Evolutionary conservation across 1,284 basidiomycete species (phyloP), one percentile per base, ranked within the genome.

Genomic region (Irpex sp.): DNA sequence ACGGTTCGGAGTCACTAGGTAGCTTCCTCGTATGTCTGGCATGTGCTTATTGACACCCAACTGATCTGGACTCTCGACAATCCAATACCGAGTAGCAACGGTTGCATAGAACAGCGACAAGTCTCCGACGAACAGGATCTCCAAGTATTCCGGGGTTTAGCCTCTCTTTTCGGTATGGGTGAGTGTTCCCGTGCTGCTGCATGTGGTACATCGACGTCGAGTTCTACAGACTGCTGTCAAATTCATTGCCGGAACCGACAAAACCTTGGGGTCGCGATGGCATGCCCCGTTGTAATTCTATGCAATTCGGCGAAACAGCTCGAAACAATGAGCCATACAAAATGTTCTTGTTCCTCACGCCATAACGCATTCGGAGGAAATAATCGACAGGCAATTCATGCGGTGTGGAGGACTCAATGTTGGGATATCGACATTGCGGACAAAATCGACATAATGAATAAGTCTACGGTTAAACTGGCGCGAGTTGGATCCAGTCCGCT

Each of bases 91-190:
- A 43, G 62, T 43, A 18, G 62, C 27, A 15, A 32, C 27, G 62
- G 43, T 54, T 38, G 18, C 22, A 60, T 38, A 6, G 32, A n/a
- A 58, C n/a, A 69, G 68, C 68, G 68, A 69, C 10, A 69, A 69
- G n/a, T 69, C 68, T 11, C 68, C 68, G 68, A 69, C 38, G 54
- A 60, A 54, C 27, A 11, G 20, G 43, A 38, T n/a, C 38, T 27
- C 20, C 24, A 10, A 15, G 32, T 66, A n/a, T 65, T 58, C 63
- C 68, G 68, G 63, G 43, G 68, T 65, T 69, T 65, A 54, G 62
- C 24, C 68, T 42, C 22, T 10, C 27, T 32, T n/a, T 42, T 64
- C 22, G 32, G 20, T 60, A 45, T 22, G 24, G 54, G 45, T 56
- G 3, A n/a, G 22, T 27, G 43, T 44, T 69, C 68, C 15, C 58